Percentiles rank a stretch among this genome's conserved stretches.
Evolutionary conservation across 2,329 filamentous ascomycete species (phyloP).

Genomic region (Aureobasidium sp.): DNA sequence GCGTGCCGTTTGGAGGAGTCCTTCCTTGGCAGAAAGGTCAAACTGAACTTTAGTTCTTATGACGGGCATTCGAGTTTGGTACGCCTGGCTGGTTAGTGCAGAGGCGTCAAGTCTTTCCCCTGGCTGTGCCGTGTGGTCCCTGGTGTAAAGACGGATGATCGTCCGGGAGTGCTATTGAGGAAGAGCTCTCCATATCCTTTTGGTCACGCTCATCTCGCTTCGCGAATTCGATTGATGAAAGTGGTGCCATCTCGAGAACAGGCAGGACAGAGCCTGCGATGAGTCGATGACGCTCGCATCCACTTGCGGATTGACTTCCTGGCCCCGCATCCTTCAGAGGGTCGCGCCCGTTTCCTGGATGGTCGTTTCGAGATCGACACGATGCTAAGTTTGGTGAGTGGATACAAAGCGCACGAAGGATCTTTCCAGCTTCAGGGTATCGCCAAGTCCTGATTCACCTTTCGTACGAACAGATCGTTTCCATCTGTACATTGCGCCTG

Average conservation of each 20-base stretch:
- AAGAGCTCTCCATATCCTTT: neutral
- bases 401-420: neutral
- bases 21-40: slow-evolving; percentile 1
- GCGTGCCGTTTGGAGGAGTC: neutral
- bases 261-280: neutral
- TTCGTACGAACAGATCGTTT: neutral
- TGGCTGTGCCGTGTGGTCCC: neutral
- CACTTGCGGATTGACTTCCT: neutral
- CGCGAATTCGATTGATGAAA: neutral
- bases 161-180: neutral
- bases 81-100: slow-evolving; percentile 7
- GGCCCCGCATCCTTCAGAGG: neutral
- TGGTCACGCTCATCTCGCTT: slow-evolving; percentile 7
- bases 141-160: neutral
- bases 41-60: neutral
- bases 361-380: slow-evolving; percentile 5
- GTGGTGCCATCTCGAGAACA: neutral
- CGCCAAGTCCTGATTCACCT: neutral
- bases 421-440: neutral
- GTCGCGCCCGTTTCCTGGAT: neutral
- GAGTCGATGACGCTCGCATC: neutral
- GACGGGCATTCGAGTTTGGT: neutral
- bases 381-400: slow-evolving; percentile 9
- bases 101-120: neutral
- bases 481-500: neutral